Percentiles rank a stretch among this genome's conserved stretches.
Conservation (phyloP, 352 stramenopile genomes). For the Globisporangium megalacanthum region DNA sequence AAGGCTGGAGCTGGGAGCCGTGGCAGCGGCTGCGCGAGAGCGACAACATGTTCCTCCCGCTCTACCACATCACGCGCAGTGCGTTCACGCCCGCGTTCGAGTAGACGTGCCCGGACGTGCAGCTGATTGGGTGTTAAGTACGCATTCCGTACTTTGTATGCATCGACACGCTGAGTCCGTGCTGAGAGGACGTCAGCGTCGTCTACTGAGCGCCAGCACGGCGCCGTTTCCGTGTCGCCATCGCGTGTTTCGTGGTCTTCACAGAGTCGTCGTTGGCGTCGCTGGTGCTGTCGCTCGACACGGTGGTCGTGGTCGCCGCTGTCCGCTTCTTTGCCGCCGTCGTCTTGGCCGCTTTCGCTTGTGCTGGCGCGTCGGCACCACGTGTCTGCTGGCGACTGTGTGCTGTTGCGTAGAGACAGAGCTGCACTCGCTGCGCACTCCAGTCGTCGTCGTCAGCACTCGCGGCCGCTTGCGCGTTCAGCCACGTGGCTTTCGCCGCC, state of each 20-base stretch:
- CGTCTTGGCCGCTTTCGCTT: slow-evolving; percentile 9
- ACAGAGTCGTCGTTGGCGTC: not conserved
- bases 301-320: not conserved
- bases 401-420: slow-evolving; percentile 57
- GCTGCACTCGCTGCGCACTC: slow-evolving; percentile 63
- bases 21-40: slow-evolving; percentile 43
- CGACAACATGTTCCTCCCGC: slow-evolving; percentile 73
- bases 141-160: no score
- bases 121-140: no score
- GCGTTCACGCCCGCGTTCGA: slow-evolving; percentile 33
- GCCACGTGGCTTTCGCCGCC: slow-evolving; percentile 44
- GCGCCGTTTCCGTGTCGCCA: slow-evolving; percentile 11
- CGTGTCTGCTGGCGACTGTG: slow-evolving; percentile 1
- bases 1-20: slow-evolving; percentile 62
- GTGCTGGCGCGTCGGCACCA: not conserved
- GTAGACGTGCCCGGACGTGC: not conserved
- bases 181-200: not conserved
- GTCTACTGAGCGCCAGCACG: not conserved
- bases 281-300: not conserved
- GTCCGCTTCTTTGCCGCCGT: slow-evolving; percentile 1
- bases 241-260: slow-evolving; percentile 4
- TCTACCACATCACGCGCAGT: slow-evolving; percentile 63
- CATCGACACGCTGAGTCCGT: no score
- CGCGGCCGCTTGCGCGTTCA: slow-evolving; percentile 32
- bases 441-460: slow-evolving; percentile 18